Evolutionary conservation across 352 stramenopile species (phyloP), one percentile per base, ranked within the genome.

Genomic region (Phytophthora hybrid): DNA sequence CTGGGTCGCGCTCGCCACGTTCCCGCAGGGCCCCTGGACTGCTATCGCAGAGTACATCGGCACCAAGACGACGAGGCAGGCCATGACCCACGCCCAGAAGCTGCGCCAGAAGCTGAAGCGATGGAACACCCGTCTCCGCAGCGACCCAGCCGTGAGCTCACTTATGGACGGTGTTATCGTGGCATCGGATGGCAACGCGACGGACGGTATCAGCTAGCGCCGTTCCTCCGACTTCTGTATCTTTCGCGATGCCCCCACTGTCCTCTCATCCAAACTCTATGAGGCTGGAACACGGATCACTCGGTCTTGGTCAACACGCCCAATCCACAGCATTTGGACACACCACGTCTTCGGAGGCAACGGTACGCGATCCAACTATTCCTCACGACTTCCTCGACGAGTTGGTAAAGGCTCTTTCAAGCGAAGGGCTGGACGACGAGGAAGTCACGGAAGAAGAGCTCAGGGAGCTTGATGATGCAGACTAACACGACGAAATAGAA

Each of bases 71-170:
- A 88, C 82, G 18, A 77, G 82, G 32, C 82, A 90, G 68, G 80
- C 82, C 13, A 87, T 88, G 79, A 88, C 80, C 0, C 80, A 88
- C 61, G 82, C 80, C 37, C 80, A 90, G 69, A 88, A 90, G 67
- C 66, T 88, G 44, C 78, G 80, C 0, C 80, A 88, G 66, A 90
- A 90, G 58, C 71, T 85, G 31, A 76, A 79, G 62, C 71, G 75
- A 39, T 81, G 75, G 75, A 79, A 77, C 59, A 61, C 47, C 16
- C 77, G 79, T 10, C 73, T 85, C 8, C 77, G 66, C 19, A 66
- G 65, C 47, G 73, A 81, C 32, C 71, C 74, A 6, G 37, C 63
- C 14, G 70, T 69, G 46, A 69, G 61, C 52, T 70, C 70, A 26
- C 66, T 81, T 41, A 76, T 78, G 70, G 71, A 78, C 49, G 46